phyloP scores from a whole-genome alignment of 1,284 basidiomycete species.

The Ustilago crameri region DNA sequence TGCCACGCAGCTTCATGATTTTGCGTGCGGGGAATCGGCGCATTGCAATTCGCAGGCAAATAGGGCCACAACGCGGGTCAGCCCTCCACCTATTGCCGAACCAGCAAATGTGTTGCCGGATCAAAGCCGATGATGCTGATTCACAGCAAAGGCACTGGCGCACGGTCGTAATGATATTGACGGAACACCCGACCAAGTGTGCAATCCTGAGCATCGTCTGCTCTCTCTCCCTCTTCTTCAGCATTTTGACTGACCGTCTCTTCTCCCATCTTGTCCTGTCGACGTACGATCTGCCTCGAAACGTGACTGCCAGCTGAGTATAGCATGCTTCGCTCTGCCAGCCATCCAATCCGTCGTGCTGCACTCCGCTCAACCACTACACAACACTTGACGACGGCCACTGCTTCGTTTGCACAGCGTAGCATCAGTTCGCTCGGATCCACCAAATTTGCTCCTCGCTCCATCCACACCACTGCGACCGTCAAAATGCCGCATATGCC shows the following conservation, averaged over 20 bases:
- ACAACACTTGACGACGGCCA: constrained; percentile 1
- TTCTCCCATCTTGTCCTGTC: not conserved
- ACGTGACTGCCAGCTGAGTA: constrained; percentile 1
- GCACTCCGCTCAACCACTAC: constrained; percentile 17
- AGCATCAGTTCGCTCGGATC: not conserved
- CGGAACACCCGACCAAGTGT: too few species aligned
- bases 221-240: not conserved
- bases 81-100: not conserved
- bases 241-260: not conserved
- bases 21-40: too few species aligned
- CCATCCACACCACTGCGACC: constrained; percentile 15
- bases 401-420: constrained; percentile 3
- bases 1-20: too few species aligned
- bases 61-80: too few species aligned
- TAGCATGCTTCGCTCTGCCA: constrained; percentile 46
- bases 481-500: constrained; percentile 64
- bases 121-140: constrained; percentile 2
- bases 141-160: not conserved
- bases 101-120: not conserved
- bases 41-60: too few species aligned
- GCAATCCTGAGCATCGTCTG: not conserved
- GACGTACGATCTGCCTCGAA: not conserved
- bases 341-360: constrained; percentile 13
- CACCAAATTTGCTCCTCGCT: not conserved
- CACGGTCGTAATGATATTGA: not conserved